Base-by-base conservation (phyloP, 352 stramenopile species). In the Globisporangium recalcitrans region DNA sequence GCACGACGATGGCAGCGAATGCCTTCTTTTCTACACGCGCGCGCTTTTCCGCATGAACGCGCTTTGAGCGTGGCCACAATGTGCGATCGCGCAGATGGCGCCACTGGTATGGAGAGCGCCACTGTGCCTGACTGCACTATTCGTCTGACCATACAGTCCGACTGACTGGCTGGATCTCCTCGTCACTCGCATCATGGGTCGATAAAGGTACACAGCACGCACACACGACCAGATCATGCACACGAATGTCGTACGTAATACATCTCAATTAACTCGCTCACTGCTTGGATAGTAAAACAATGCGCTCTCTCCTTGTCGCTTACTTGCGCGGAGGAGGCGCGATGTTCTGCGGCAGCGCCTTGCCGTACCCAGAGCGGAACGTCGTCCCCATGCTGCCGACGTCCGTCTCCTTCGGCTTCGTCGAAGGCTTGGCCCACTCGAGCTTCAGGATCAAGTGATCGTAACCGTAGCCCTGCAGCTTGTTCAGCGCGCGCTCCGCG, bases 381-480 rank as follows among this genome's bases (percentile, higher is more conserved):
- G 83, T 93, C 40, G 87, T 96, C 66, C 82, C 78, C 76, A 90
- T 88, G 66, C 78, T 88, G 66, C 87, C 85, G 48, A 80, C 77
- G 57, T 96, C 79, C 58, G 80, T 80, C 61, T 85, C 68, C 26
- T 77, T 77, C 29, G 77, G 80, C 79, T 91, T 97, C 86, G 80
- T 96, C 62, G 87, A 94, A 7, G 97, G 97, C 87, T 98, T 98
- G 60, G 97, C 97, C 97, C 97, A 99, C 82, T 99, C 97, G 60
- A 99, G 85, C 87, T 99, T 99, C 61, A 99, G 85, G 79, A 99
- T 99, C 74, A 99, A 88, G 82, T 99, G 97, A 78, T 99, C 97
- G 74, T 99, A 99, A 54, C 97, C 97, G 80, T 97, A 98, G 53
- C 97, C 97, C 71, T 96, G 85, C 52, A 99, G 80, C 70, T 97